Base-by-base conservation (phyloP, 2,329 filamentous ascomycete genomes). In the Fusarium acutatum region DNA sequence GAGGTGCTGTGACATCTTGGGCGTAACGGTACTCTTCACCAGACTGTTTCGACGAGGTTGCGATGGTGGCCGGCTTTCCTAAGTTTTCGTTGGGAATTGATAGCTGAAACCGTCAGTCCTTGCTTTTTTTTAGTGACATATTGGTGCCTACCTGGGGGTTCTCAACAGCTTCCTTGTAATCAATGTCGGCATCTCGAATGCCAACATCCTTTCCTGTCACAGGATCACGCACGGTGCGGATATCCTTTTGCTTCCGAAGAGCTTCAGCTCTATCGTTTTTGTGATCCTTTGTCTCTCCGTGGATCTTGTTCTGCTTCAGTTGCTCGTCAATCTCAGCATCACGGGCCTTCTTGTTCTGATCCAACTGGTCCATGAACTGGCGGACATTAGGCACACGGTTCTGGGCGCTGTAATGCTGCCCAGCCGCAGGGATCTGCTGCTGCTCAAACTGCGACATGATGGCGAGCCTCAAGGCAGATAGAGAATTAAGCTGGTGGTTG, bases 61-160 rank as follows among this genome's bases (percentile, higher is more conserved):
- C 90, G 40, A 94, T 87, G 0, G 93, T 88, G 76, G 94, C 93
- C 7, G 89, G 85, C 80, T 93, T 95, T 71, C 91, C 89, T 6
- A 98, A 84, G 78, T 97, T 98, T 46, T 94, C 93, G 81, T 98
- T 98, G 24, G 96, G 96, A 2, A 98, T 90, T 4, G 93, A 94
- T 20, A 98, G 82, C 89, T 37, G 6, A 26, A 10, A 6, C 13
- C 5, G 35, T 57, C 43, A 67, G 56, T 35, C 10, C 17, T 7
- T 10, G 2, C 7, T n/a, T 7, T 5, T 28, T 6, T 2, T 11
- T 3, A 18, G 10, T 8, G 4, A 18, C 32, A 15, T 12, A 4
- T 5, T 38, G 3, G 12, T 3, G 74, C 82, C 74, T 84, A 93
- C 92, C 81, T 87, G 85, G 2, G 95, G 94, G 67, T 97, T 87